Conservation (phyloP, 345 rosid species). For the Linum trigynum region DNA sequence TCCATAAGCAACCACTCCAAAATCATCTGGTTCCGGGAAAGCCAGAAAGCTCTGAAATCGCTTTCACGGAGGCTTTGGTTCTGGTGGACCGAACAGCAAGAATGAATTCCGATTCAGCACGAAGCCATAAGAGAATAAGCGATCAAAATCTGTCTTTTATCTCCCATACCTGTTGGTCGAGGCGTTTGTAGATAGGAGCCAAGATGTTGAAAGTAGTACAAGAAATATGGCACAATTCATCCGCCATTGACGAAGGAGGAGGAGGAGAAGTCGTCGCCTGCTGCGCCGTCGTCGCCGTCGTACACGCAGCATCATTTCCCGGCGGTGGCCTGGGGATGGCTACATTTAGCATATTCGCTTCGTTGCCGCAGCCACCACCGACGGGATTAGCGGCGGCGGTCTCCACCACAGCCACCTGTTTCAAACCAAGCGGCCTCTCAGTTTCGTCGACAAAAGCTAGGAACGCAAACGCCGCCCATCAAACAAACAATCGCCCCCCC, state of each 20-base stretch:
- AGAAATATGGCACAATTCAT: conserved; percentile 34
- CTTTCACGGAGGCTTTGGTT: conserved; percentile 62
- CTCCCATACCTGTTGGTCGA: conserved; percentile 44
- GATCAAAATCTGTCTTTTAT: background rate
- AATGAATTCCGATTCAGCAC: background rate
- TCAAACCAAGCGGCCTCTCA: background rate
- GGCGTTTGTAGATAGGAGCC: conserved; percentile 72
- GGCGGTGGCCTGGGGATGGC: background rate
- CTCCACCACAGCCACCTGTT: background rate
- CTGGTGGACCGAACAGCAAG: conserved; percentile 19
- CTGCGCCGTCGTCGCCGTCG: background rate
- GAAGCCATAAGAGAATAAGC: background rate
- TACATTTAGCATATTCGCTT: too few species aligned
- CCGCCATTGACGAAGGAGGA: conserved; percentile 11
- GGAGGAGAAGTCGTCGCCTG: background rate
- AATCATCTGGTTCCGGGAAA: conserved; percentile 48
- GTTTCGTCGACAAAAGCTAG: background rate
- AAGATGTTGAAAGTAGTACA: conserved; percentile 77
- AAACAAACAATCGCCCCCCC: too few species aligned
- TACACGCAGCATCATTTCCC: background rate
- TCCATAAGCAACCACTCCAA: conserved; percentile 55
- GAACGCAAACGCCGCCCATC: too few species aligned
- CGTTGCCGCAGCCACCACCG: background rate
- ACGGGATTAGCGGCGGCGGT: background rate
- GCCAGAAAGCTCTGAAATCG: conserved; percentile 46